phyloP scores from a whole-genome alignment of 2,329 filamentous ascomycete genomes.

The Aspergillus sp. region DNA sequence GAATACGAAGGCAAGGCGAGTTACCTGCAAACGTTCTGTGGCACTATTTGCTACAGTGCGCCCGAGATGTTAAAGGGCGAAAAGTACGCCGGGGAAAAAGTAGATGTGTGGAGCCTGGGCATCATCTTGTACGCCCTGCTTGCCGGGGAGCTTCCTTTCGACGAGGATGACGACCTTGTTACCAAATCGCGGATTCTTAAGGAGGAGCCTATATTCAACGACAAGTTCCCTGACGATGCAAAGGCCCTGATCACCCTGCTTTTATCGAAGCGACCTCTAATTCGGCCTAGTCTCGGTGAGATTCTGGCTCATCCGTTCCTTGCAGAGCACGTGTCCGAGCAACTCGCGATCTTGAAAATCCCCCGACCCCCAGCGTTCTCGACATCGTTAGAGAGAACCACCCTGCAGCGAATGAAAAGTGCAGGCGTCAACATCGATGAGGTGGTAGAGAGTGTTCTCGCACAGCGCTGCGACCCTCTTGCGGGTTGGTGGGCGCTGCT shows the following conservation, averaged over 20 bases:
- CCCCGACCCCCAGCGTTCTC: constrained; percentile 80
- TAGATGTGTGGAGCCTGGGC: constrained; percentile 96
- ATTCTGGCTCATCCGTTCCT: constrained; percentile 88
- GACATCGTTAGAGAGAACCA: constrained; percentile 84
- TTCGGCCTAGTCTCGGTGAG: constrained; percentile 78
- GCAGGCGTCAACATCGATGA: constrained; percentile 92
- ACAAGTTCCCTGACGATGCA: constrained; percentile 74
- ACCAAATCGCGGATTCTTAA: constrained; percentile 83
- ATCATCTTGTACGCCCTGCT: constrained; percentile 85
- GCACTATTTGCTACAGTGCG: constrained; percentile 95
- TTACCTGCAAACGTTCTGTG: constrained; percentile 95
- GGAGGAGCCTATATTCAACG: constrained; percentile 82
- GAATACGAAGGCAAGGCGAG: constrained; percentile 96
- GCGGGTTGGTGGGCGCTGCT: constrained; percentile 96
- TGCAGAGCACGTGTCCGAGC: constrained; percentile 78
- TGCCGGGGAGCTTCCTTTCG: constrained; percentile 82
- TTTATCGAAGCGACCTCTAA: constrained; percentile 85
- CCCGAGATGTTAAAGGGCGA: constrained; percentile 98
- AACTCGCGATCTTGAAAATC: constrained; percentile 84
- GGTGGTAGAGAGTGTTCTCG: constrained; percentile 89
- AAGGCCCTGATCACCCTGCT: constrained; percentile 73
- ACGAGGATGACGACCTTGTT: constrained; percentile 87
- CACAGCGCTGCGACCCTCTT: constrained; percentile 83
- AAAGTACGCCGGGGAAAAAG: constrained; percentile 96
- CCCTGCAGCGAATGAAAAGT: constrained; percentile 85